Base-by-base conservation (phyloP, 2,329 filamentous ascomycete species). In the Xylariaceae sp. region DNA sequence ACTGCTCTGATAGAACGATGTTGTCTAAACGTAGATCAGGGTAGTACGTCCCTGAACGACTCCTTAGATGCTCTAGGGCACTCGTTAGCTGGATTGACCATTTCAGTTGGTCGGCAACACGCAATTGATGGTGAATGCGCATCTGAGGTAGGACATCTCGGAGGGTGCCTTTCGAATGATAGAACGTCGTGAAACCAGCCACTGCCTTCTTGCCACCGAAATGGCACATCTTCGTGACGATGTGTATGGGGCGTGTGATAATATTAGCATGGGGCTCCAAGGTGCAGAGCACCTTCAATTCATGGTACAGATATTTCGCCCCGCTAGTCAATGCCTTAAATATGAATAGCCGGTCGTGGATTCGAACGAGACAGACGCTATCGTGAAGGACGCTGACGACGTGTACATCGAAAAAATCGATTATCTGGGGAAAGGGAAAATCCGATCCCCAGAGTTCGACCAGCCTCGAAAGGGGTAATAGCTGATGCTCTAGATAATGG, bases 1-100 rank as follows among this genome's bases (percentile, higher is more conserved):
- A 72, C 1, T 71, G 63, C 20, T 73, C 73, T 1, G 81, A 79
- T 14, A 85, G 69, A 2, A 86, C 79, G 32, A 86, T 74, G 61
- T 86, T 86, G 67, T 86, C 83, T 3, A 86, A 77, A 14, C 83
- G 80, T 14, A 86, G 75, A 60, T 86, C 83, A 1, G 83, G 81
- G 60, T 86, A 86, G 65, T 81, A 85, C 20, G 77, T 76, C 37
- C 65, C 66, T 10, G 76, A 75, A 14, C 74, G 72, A 45, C 74
- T 68, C 47, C 77, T 77, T 44, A 84, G 71, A 63, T 86, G 81
- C 19, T 76, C 63, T 21, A 86, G 68, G 7, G 81, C 82, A 2
- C 73, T 76, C 1, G 80, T 74, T 29, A 86, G 73, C 68, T 86
- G 81, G 5, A 72, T 66, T 2, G 79, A 77, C 83, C 83, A 86